Base-by-base conservation (phyloP, 2,329 filamentous ascomycete species). In the Cadophora luteo-olivacea region DNA sequence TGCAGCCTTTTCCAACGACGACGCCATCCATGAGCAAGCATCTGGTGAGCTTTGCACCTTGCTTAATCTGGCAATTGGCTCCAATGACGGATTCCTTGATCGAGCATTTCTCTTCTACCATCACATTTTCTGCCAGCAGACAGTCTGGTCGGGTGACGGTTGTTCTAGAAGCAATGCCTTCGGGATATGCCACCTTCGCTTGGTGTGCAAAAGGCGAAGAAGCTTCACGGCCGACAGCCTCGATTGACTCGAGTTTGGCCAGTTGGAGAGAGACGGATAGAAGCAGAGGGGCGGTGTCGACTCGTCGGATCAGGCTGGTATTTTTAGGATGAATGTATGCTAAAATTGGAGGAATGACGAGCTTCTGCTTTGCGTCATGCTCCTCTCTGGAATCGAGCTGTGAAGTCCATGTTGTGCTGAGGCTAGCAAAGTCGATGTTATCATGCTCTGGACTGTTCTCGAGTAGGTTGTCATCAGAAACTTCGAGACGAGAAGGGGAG, bases 21-120 rank as follows among this genome's bases (percentile, higher is more conserved):
- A 92, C 94, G 3, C 93, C 93, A 69, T 98, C 95, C 93, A 98
- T 97, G 24, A 98, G 82, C 60, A 98, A 81, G 79, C 95, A 98
- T 72, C 94, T 88, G n/a, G 89, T 90, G 55, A 99, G 81, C 72
- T 94, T 92, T 36, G 92, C 93, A n/a, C 94, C 93, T 73, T 91
- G 89, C 70, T 90, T 89, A 72, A 99, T 95, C 75, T 92, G 91
- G 78, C 93, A 97, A 74, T 93, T 93, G 4, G 92, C 89, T 2
- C 96, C 96, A 51, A 99, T 88, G 36, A 97, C 93, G 48, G 86
- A 91, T 80, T 97, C 93, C 79, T 97, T 97, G 81, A 99, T 92
- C n/a, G 94, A 91, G 29, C 89, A 91, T 78, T 95, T 95, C 75
- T 95, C 92, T 76, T 95, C 92, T 0, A 98, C 89, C 0, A 90